Base-by-base conservation (phyloP, 371 early-diverging fungal species). In the Globomyces sp. region DNA sequence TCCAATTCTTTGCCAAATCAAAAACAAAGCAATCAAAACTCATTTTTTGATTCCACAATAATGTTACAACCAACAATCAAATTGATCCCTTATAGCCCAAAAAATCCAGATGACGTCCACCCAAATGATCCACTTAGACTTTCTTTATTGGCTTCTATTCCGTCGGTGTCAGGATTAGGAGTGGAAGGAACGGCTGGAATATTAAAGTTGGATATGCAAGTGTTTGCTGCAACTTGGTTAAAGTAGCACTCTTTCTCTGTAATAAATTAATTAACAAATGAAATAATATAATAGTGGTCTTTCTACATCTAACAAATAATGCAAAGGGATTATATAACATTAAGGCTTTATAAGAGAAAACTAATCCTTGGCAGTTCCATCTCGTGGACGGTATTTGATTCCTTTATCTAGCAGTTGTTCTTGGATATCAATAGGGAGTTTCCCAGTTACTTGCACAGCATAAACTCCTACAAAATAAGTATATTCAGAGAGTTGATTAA, bases 371-470 rank as follows among this genome's bases (percentile, higher is more conserved):
- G 81, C 90, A 62, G 80, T 85, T 52, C 94, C 94, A 74, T 93
- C 93, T 57, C 95, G 78, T 57, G 95, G 90, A 64, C 90, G 81
- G 72, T 94, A 96, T 13, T 81, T 85, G 71, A 94, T 84, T 44
- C 93, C 92, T 44, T 82, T 80, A 71, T 87, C 82, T 39, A 86
- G 83, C 62, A 97, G 76, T 50, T 84, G 86, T 64, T 92, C 94
- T 65, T 90, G 87, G 40, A 94, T 80, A 66, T 92, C 91, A 49
- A 92, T 93, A 3, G 96, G 94, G 44, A 96, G 75, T 50, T 87
- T 82, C n/a, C 98, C 98, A 43, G 85, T 77, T 11, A 98, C 93
- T 42, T 90, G 86, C 50, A 95, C 86, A 3, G 98, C 98, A 74
- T 98, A 98, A 4, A 96, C 24, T 24, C 24, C 24, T 24, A 24